Percentiles rank a stretch among this genome's conserved stretches.
These are phyloP conservation scores for Nakazawaea holstii DNA, from an alignment of 805 yeast species.

Conservation along the genomic window DNA sequence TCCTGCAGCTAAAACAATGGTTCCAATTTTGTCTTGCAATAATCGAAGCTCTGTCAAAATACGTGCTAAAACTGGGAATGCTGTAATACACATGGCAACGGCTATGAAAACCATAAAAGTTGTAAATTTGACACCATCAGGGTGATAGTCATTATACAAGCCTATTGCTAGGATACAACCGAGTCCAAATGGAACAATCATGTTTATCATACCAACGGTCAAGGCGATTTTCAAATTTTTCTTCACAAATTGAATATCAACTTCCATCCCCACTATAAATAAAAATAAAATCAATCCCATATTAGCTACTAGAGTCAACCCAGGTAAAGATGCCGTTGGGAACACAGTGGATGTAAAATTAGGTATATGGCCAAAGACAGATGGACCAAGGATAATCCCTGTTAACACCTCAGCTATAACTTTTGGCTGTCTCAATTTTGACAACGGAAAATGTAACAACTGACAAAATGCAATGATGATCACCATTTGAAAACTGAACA, in stretches of 20 bases:
- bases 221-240: conserved; percentile 58
- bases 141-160: conserved; percentile 48
- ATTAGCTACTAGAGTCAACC: conserved; percentile 64
- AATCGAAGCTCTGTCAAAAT: conserved; percentile 69
- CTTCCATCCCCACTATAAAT: conserved; percentile 77
- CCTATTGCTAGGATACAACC: conserved; percentile 73
- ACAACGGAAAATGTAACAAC: conserved; percentile 53
- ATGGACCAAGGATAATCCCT: conserved; percentile 72
- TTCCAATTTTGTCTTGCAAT: conserved; percentile 67
- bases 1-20: conserved; percentile 76
- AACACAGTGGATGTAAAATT: conserved; percentile 60
- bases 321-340: conserved; percentile 57
- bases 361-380: conserved; percentile 69
- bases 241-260: conserved; percentile 59
- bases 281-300: conserved; percentile 69
- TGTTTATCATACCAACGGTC: conserved; percentile 63
- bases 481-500: conserved; percentile 66
- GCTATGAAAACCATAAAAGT: conserved; percentile 79
- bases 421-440: conserved; percentile 63
- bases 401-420: conserved; percentile 80
- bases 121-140: conserved; percentile 48
- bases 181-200: conserved; percentile 76
- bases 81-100: conserved; percentile 80
- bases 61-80: conserved; percentile 80
- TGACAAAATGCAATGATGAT: conserved; percentile 58